Percentiles rank a stretch among this genome's conserved stretches.
phyloP scores from a whole-genome alignment of 768 basidiomycete genomes.

The Leucocoprinus sp. region DNA sequence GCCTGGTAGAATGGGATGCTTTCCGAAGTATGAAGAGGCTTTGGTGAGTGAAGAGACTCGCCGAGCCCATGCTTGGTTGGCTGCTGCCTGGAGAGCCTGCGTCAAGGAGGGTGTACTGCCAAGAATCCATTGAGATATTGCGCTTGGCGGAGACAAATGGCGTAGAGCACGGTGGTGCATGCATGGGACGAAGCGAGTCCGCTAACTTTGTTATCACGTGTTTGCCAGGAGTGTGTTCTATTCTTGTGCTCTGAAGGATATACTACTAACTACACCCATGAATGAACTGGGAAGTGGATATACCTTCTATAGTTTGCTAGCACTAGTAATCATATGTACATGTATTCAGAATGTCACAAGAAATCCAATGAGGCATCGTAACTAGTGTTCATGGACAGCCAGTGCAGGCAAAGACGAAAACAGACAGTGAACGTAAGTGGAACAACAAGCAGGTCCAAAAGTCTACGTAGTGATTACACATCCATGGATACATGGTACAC shows the following conservation, averaged over 20 bases:
- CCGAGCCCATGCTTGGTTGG: slow-evolving; percentile 40
- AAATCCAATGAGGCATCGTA: slow-evolving; percentile 5
- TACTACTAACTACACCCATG: not conserved
- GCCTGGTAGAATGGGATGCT: not conserved
- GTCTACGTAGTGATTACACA: slow-evolving; percentile 11
- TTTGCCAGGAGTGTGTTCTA: not conserved
- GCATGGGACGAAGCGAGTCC: slow-evolving; percentile 39
- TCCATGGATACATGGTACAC: slow-evolving; percentile 30
- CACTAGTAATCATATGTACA: slow-evolving; percentile 5
- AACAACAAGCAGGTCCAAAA: not conserved
- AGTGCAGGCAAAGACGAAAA: not conserved
- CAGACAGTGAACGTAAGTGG: not conserved
- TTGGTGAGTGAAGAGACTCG: slow-evolving; percentile 13
- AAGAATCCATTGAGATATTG: slow-evolving; percentile 14
- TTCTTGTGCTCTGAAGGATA: not conserved
- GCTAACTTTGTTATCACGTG: slow-evolving; percentile 3
- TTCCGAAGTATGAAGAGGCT: not conserved
- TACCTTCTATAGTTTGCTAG: no score
- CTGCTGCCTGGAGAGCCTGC: slow-evolving; percentile 38
- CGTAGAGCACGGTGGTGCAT: slow-evolving; percentile 41
- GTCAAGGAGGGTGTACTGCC: slow-evolving; percentile 25
- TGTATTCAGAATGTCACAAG: slow-evolving; percentile 1
- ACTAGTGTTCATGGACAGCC: slow-evolving; percentile 5
- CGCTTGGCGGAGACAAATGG: slow-evolving; percentile 20
- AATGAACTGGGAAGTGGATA: no score